Conservation (phyloP, 139 green algal species). For the Micromonas commoda region DNA sequence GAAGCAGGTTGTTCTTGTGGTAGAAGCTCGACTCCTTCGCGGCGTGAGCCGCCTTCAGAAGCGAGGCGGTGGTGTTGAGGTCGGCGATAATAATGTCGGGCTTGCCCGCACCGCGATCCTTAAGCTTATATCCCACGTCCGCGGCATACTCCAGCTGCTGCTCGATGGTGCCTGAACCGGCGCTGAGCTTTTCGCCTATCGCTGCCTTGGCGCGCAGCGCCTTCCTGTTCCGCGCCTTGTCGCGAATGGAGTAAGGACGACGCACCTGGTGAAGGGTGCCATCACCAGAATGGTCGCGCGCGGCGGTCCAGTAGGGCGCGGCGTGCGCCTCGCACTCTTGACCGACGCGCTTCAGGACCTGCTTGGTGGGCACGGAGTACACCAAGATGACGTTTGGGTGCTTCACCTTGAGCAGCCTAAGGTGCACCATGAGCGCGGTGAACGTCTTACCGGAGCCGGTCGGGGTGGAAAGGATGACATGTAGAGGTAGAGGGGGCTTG, state of each 20-base stretch:
- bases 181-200: slow-evolving; percentile 17
- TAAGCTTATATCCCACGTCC: slow-evolving; percentile 24
- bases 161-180: slow-evolving; percentile 30
- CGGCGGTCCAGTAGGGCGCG: slow-evolving; percentile 48
- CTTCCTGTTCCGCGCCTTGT: slow-evolving; percentile 27
- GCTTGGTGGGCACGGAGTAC: slow-evolving; percentile 50
- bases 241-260: slow-evolving; percentile 50
- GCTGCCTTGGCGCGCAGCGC: background rate
- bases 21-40: background rate
- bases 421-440: slow-evolving; percentile 46
- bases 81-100: slow-evolving; percentile 35
- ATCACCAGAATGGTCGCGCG: slow-evolving; percentile 19
- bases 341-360: slow-evolving; percentile 49
- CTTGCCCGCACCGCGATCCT: slow-evolving; percentile 27
- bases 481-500: slow-evolving; percentile 18
- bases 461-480: slow-evolving; percentile 47
- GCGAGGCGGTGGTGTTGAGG: slow-evolving; percentile 24
- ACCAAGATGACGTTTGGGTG: slow-evolving; percentile 41
- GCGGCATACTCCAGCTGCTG: slow-evolving; percentile 37
- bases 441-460: slow-evolving; percentile 53
- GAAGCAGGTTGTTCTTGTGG: slow-evolving; percentile 27
- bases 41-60: slow-evolving; percentile 12
- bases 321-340: slow-evolving; percentile 50
- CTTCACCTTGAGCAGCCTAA: slow-evolving; percentile 38
- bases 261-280: slow-evolving; percentile 33